Percentiles rank a stretch among this genome's conserved stretches.
Evolutionary conservation across 2,329 filamentous ascomycete genomes (phyloP).

Genomic region (Decorospora gaudefroyi): DNA sequence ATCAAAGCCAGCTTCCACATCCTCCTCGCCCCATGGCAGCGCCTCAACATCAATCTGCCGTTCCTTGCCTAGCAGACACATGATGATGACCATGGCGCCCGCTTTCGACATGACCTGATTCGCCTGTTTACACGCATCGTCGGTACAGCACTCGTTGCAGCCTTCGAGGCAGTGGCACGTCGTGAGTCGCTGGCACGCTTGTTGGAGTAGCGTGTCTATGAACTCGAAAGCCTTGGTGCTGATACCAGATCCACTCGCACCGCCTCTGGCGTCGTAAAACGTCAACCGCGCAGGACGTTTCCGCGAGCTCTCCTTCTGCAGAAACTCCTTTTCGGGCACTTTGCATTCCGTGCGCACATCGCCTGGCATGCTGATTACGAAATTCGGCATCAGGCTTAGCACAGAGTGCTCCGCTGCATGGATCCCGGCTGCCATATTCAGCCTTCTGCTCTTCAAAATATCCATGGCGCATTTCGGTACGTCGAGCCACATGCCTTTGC

Average conservation of each 20-base stretch:
- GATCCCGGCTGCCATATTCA: constrained; percentile 87
- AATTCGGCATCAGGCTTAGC: constrained; percentile 83
- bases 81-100: constrained; percentile 79
- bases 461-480: constrained; percentile 78
- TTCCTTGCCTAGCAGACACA: constrained; percentile 71
- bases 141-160: constrained; percentile 88
- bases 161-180: constrained; percentile 77
- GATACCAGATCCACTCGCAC: constrained; percentile 79
- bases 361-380: constrained; percentile 85
- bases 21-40: constrained; percentile 84
- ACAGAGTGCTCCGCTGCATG: constrained; percentile 94
- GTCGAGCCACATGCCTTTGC: constrained; percentile 95
- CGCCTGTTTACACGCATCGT: constrained; percentile 79
- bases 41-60: constrained; percentile 78
- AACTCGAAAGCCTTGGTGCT: constrained; percentile 94
- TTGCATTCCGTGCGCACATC: constrained; percentile 97
- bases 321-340: constrained; percentile 82
- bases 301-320: constrained; percentile 67
- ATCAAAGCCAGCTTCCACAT: constrained; percentile 72
- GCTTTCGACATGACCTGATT: constrained; percentile 95
- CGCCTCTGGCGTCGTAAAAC: constrained; percentile 95
- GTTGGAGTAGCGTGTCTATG: constrained; percentile 73
- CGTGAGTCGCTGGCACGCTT: constrained; percentile 77
- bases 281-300: constrained; percentile 87
- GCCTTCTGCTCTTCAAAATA: constrained; percentile 70